These are phyloP conservation scores for Naganishia vishniacii DNA, from an alignment of 768 basidiomycete genomes.

Conservation along the genomic window DNA sequence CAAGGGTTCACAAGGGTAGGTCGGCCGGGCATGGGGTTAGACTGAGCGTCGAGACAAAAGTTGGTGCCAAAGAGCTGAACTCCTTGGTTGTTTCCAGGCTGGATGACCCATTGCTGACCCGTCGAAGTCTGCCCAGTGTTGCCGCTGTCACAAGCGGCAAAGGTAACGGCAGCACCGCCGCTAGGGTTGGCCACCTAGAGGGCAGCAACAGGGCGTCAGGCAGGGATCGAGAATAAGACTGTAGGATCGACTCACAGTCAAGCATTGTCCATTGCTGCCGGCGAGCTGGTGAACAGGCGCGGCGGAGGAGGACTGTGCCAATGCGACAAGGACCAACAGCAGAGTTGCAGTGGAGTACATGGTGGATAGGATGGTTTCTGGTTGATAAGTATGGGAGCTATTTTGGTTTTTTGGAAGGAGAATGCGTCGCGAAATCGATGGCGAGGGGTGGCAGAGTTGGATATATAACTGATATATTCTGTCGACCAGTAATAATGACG, in stretches of 20 bases:
- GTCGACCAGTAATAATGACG: too few species aligned
- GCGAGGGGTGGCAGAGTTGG: neutral
- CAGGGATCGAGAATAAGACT: neutral
- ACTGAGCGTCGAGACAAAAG: conserved; percentile 31
- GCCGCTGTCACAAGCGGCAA: conserved; percentile 27
- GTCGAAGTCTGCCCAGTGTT: conserved; percentile 29
- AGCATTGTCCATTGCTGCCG: conserved; percentile 28
- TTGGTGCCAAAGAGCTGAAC: conserved; percentile 31
- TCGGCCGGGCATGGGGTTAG: conserved; percentile 23
- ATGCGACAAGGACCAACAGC: conserved; percentile 23
- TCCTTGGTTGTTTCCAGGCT: conserved; percentile 31
- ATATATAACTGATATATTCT: too few species aligned
- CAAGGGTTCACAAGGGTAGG: conserved; percentile 21
- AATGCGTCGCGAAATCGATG: too few species aligned
- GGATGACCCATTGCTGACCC: conserved; percentile 35
- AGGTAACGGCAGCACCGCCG: conserved; percentile 22
- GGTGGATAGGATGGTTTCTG: neutral
- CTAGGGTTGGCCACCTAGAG: conserved; percentile 29
- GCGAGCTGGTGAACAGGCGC: conserved; percentile 29
- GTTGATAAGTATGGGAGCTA: too few species aligned
- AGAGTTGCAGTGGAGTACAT: conserved; percentile 24
- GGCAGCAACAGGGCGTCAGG: too few species aligned
- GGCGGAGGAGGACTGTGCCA: conserved; percentile 26
- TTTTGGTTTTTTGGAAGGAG: too few species aligned
- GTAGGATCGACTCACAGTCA: neutral